Base-by-base conservation (phyloP, 768 basidiomycete genomes). In the Rhodocollybia butyracea region DNA sequence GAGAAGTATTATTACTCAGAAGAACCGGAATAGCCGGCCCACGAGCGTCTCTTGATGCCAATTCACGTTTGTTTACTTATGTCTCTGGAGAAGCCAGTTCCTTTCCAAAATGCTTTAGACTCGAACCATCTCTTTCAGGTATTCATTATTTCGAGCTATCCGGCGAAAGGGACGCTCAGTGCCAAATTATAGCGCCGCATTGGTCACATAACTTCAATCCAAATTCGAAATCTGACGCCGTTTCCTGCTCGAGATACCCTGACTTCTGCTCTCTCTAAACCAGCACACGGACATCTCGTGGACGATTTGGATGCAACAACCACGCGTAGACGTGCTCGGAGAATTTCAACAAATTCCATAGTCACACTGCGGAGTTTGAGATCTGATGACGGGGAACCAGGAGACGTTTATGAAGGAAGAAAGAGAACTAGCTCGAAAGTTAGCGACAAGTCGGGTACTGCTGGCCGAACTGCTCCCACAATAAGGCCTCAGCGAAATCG, bases 181-280 rank as follows among this genome's bases (percentile, higher is more conserved):
- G 15, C 17, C 8, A 8, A 5, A 26, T 26, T 64, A 36, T 68
- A 89, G 82, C 82, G 82, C 63, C 85, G 88, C 40, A 75, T 90
- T 59, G 82, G 89, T 60, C 88, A 92, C 71, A 77, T 92, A 56
- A 77, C 81, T 55, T 76, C 82, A 40, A 73, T 93, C 46, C 87
- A 91, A 71, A 76, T 93, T 60, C 82, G 84, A 59, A 93, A 93
- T 66, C 73, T 93, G 34, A 88, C 91, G n/a, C 89, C 88, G 1
- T 92, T 90, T 66, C 90, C 90, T 31, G 82, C 82, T 51, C 84
- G 91, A 32, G 90, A 93, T 67, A 78, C 85, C 5, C 77, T 90
- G 59, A 84, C 90, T 19, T 87, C 88, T 22, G 88, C 89, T 19
- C 76, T 92, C 51, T 74, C 78, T 17, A 83, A 87, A 63, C 87